These are phyloP conservation scores for Drosera spatulata DNA, from an alignment of 179 eudicot species.

Conservation along the genomic window DNA sequence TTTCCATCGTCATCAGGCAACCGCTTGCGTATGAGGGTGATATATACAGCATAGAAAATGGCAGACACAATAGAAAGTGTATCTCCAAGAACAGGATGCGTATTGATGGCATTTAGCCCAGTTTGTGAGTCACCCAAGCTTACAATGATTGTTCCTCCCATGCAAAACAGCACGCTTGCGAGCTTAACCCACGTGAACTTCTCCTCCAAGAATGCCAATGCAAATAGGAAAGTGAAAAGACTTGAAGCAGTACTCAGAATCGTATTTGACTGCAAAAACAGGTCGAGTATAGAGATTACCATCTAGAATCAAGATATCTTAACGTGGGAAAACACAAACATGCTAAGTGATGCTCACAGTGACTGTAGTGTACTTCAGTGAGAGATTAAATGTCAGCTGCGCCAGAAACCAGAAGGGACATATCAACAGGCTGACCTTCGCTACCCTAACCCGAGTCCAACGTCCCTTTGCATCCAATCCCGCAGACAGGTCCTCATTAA, in stretches of 20 bases:
- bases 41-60: conserved; percentile 72
- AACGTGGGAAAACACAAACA: neutral
- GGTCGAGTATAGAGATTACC: too few species aligned
- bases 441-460: conserved; percentile 83
- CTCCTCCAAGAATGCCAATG: conserved; percentile 79
- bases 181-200: conserved; percentile 89
- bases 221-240: conserved; percentile 81
- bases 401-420: conserved; percentile 98
- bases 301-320: neutral
- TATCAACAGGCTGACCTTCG: conserved; percentile 74
- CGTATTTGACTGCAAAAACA: conserved; percentile 75
- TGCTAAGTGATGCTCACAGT: conserved; percentile 22
- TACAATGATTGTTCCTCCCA: conserved; percentile 93
- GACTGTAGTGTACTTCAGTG: conserved; percentile 87
- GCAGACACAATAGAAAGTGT: conserved; percentile 63
- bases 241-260: conserved; percentile 89
- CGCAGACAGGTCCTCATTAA: conserved; percentile 11
- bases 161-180: conserved; percentile 84
- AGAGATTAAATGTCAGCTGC: conserved; percentile 78
- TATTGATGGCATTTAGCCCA: conserved; percentile 37
- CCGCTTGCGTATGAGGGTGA: conserved; percentile 71
- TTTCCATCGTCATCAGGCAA: conserved; percentile 70
- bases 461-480: conserved; percentile 77
- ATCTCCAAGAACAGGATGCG: conserved; percentile 79
- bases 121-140: conserved; percentile 68